A percentile compares a stretch with the other conserved stretches of the same genome.
phyloP scores from a whole-genome alignment of 2,329 filamentous ascomycete genomes.

The Neodidymelliopsis sp. region DNA sequence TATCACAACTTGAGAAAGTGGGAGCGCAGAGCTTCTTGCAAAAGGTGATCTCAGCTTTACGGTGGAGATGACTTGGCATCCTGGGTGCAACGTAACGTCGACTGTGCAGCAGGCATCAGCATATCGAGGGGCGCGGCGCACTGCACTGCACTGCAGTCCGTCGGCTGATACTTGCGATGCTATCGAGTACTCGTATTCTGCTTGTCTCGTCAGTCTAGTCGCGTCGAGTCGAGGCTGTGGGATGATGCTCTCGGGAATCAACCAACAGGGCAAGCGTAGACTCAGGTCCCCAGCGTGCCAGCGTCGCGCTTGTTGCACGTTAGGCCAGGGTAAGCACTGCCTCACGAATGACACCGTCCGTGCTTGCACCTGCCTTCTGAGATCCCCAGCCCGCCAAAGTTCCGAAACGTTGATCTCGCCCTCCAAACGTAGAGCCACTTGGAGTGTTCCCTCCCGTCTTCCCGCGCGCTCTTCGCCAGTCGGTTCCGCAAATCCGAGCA shows the following conservation, averaged over 20 bases:
- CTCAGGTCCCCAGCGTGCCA: conserved; percentile 14
- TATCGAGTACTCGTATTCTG: no score
- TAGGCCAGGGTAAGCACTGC: conserved; percentile 23
- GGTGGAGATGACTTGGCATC: conserved; percentile 16
- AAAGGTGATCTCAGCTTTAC: conserved; percentile 17
- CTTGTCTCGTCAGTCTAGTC: no score
- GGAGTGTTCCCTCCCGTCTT: background rate
- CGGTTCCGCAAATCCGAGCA: no score
- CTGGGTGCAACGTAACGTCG: conserved; percentile 19
- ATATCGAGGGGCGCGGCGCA: background rate
- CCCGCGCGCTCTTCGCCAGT: background rate
- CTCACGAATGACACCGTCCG: conserved; percentile 23
- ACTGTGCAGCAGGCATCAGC: conserved; percentile 9
- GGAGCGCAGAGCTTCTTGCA: conserved; percentile 9
- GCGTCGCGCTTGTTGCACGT: conserved; percentile 16
- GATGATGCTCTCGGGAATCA: background rate
- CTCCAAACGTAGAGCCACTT: conserved; percentile 15
- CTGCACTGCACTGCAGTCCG: no score
- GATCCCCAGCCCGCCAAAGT: conserved; percentile 21
- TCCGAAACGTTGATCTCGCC: conserved; percentile 16
- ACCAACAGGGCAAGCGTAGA: background rate
- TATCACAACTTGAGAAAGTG: conserved; percentile 4
- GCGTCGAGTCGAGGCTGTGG: no score
- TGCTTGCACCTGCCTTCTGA: conserved; percentile 15
- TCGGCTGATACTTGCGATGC: no score